phyloP scores from a whole-genome alignment of 2,329 filamentous ascomycete genomes.

The Calonectria naviculata region DNA sequence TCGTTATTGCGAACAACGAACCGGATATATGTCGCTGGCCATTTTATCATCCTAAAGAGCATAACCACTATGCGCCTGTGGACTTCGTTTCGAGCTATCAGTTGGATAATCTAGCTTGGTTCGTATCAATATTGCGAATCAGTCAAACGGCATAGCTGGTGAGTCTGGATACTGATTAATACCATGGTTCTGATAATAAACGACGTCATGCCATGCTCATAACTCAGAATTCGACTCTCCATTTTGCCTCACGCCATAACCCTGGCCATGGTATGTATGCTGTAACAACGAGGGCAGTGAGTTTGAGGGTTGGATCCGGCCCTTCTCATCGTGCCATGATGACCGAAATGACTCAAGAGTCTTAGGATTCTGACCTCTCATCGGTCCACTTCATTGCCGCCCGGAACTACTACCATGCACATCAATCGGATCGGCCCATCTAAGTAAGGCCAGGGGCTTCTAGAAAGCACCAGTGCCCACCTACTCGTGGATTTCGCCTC shows the following conservation, averaged over 20 bases:
- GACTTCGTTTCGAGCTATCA: too few species aligned
- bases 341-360: not conserved
- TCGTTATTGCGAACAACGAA: too few species aligned
- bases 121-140: too few species aligned
- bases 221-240: not conserved
- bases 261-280: not conserved
- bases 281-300: not conserved
- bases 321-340: conserved; percentile 6
- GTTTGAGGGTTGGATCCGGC: too few species aligned
- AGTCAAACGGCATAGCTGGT: too few species aligned
- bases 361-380: not conserved
- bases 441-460: not conserved
- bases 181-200: too few species aligned
- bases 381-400: not conserved
- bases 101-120: too few species aligned
- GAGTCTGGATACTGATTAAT: too few species aligned
- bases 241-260: not conserved
- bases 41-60: too few species aligned
- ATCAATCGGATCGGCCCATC: conserved; percentile 12
- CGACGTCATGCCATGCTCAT: not conserved
- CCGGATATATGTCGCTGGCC: too few species aligned
- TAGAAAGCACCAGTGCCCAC: not conserved
- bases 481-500: conserved; percentile 12
- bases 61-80: too few species aligned
- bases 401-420: conserved; percentile 2